Evolutionary conservation across 108 stramenopile species (phyloP), one percentile per base, ranked within the genome.

Genomic region (Fragilariopsis cylindrus): DNA sequence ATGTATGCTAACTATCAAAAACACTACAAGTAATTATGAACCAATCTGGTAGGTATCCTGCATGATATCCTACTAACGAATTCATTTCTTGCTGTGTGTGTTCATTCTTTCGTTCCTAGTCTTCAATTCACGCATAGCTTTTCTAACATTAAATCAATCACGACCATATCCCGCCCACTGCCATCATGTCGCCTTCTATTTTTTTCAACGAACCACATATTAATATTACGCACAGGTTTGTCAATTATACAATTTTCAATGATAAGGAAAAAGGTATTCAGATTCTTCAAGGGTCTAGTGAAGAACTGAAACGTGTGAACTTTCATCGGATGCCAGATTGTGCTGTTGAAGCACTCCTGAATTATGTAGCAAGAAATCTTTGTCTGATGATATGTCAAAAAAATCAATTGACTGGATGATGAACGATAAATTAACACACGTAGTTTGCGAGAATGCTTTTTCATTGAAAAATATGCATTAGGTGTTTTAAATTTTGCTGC

Each of bases 381-480:
- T 7, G 9, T 6, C 40, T 40, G 7, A 5, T 9, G 6, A 43
- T n/a, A 5, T 7, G 43, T 11, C 42, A 12, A 6, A 42, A 15
- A 8, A 43, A 3, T 42, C 62, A 43, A 8, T 63, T 9, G 21
- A 21, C 2, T 63, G 62, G 62, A 42, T 63, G 6, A 13, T 40
- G 12, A 63, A 63, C 39, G 62, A 63, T 15, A 7, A 18, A 4
- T 0, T 40, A 21, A 40, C 12, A 63, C 16, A 43, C 40, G 11
- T 44, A 43, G 16, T 5, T 4, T 63, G 62, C 62, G 62, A 11
- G 6, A 44, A 63, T 41, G 43, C 13, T 6, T 63, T 63, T 63
- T 63, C 43, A 7, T 63, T 11, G 62, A 63, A 44, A 42, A 44
- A 6, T 63, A 15, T 63, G 62, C 62, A n/a, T 44, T 63, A 15